Evolutionary conservation across 2,329 filamentous ascomycete species (phyloP).

Genomic region (Anthostomella pinea): DNA sequence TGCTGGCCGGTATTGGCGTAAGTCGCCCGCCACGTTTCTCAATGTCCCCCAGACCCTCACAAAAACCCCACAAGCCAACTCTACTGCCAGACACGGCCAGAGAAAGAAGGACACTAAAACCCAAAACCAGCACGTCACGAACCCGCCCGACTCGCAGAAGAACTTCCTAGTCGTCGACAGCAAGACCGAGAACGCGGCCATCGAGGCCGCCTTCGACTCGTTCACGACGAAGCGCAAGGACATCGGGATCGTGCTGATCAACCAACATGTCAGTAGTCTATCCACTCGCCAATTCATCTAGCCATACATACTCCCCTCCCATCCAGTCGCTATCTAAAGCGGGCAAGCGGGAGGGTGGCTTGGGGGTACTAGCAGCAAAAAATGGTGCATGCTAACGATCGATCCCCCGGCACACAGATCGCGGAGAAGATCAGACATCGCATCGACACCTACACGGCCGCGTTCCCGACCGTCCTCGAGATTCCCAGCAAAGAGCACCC

Average conservation of each 20-base stretch:
- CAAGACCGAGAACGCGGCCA: conserved; percentile 85
- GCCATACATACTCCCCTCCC: background rate
- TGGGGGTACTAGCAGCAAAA: background rate
- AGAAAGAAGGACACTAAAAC: background rate
- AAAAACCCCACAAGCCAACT: too few relatives aligned
- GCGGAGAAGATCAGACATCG: conserved; percentile 89
- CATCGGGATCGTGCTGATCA: conserved; percentile 94
- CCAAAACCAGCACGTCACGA: conserved; percentile 73
- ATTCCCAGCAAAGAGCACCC: conserved; percentile 99
- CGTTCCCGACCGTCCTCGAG: conserved; percentile 93
- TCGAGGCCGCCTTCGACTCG: conserved; percentile 84
- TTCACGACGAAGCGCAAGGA: conserved; percentile 92
- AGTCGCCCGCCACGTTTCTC: conserved; percentile 14
- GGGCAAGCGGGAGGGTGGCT: too few relatives aligned
- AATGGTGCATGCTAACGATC: background rate
- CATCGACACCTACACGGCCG: conserved; percentile 87
- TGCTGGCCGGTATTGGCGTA: conserved; percentile 93
- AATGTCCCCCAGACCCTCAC: too few relatives aligned
- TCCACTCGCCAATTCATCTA: too few relatives aligned
- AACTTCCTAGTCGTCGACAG: conserved; percentile 96
- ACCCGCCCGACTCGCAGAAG: conserved; percentile 84
- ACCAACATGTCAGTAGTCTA: conserved; percentile 75
- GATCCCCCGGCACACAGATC: conserved; percentile 55
- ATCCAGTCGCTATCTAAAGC: background rate
- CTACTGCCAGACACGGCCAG: too few relatives aligned